These are phyloP conservation scores for Geosmithia morbida DNA, from an alignment of 2,329 filamentous ascomycete genomes.

Conservation along the genomic window DNA sequence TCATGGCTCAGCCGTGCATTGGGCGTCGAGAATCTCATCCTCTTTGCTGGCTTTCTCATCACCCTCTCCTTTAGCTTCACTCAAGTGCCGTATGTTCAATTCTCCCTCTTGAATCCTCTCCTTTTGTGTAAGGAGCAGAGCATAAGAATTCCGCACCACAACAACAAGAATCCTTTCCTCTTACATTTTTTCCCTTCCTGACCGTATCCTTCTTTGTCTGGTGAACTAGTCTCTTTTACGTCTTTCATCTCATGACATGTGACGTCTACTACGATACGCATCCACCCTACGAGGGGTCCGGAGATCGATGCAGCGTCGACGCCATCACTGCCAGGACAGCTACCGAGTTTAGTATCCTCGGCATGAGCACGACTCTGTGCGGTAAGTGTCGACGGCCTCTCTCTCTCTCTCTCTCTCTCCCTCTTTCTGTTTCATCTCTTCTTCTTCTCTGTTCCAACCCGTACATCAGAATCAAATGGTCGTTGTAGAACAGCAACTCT, in stretches of 20 bases:
- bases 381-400: too few species aligned
- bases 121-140: background rate
- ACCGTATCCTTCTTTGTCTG: background rate
- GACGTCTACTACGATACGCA: slow-evolving; percentile 51
- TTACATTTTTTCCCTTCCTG: slow-evolving; percentile 1
- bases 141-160: too few species aligned
- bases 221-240: slow-evolving; percentile 34
- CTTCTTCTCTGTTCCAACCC: background rate
- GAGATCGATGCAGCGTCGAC: slow-evolving; percentile 42
- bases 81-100: slow-evolving; percentile 27
- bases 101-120: background rate
- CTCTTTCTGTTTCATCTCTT: too few species aligned
- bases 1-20: slow-evolving; percentile 8
- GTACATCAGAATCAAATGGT: background rate
- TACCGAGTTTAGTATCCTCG: slow-evolving; percentile 46
- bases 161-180: background rate
- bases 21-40: slow-evolving; percentile 27
- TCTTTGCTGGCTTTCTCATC: slow-evolving; percentile 46
- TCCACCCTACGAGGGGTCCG: slow-evolving; percentile 27
- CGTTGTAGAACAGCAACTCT: background rate
- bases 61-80: slow-evolving; percentile 34
- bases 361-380: slow-evolving; percentile 53
- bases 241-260: slow-evolving; percentile 59
- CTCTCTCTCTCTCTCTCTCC: too few species aligned
- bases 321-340: slow-evolving; percentile 53